Evolutionary conservation across 768 basidiomycete species (phyloP), one percentile per base, ranked within the genome.

Genomic region (Hygrocybe coccinea): DNA sequence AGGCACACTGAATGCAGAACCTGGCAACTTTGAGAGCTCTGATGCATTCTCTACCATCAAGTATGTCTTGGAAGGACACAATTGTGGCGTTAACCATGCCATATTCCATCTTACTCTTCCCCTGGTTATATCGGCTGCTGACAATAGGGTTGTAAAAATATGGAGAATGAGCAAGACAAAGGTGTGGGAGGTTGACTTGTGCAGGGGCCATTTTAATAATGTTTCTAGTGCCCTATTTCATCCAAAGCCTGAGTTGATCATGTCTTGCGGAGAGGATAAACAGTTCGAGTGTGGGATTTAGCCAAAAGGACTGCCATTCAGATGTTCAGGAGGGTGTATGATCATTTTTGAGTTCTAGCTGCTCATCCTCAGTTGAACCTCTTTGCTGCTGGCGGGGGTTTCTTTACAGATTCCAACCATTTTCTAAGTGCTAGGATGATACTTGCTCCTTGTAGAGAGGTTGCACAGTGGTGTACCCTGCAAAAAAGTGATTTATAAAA

Each of bases 141-240:
- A 99, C 66, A 97, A 99, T 69, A 83, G 97, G 38, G 91, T 94
- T 47, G 91, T 99, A 76, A 98, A 97, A 74, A 87, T 98, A 14
- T 99, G 97, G 97, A 77, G 97, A 59, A 98, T 99, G 97, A 92
- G 88, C 69, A 97, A 99, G 69, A 95, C 91, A 33, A 95, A 93
- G 72, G 97, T 95, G 0, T 99, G 97, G 97, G 97, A 99, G 72
- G 95, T 99, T 34, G 97, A 98, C 69, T 89, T 93, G 9, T 98
- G 93, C 76, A 81, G 97, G 54, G 97, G 97, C 0, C 97, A 99
- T 68, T 98, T 97, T 75, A 98, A 97, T 79, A 97, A 98, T 62
- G 95, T 98, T 56, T 93, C 91, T 14, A 89, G 81, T 59, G 91
- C 91, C 1, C 76, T 98, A 34, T 99, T 99, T 80, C 97, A 98